These are phyloP conservation scores for Leishmania amazonensis DNA, from an alignment of 208 protist genomes.

Conservation along the genomic window DNA sequence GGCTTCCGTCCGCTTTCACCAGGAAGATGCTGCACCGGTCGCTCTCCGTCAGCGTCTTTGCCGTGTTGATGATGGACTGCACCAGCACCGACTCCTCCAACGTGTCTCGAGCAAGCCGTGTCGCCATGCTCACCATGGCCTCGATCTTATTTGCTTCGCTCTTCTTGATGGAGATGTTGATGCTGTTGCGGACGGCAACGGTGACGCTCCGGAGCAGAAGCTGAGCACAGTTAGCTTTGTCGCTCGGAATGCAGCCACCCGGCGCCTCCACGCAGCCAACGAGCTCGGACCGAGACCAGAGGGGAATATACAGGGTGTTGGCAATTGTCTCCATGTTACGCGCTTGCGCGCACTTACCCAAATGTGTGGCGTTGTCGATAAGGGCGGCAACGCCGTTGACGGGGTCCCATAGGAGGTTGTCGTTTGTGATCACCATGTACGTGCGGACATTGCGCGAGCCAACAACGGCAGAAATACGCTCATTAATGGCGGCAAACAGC, in stretches of 20 bases:
- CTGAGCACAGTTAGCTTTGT: neutral
- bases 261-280: constrained; percentile 71
- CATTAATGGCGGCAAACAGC: constrained; percentile 47
- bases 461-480: constrained; percentile 31
- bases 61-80: constrained; percentile 82
- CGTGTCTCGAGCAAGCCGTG: constrained; percentile 76
- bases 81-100: constrained; percentile 75
- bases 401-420: constrained; percentile 60
- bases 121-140: constrained; percentile 85
- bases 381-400: constrained; percentile 53
- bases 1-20: constrained; percentile 51
- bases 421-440: constrained; percentile 51
- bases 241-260: constrained; percentile 16
- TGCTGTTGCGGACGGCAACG: constrained; percentile 28
- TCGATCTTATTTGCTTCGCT: constrained; percentile 62
- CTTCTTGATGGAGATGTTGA: constrained; percentile 21
- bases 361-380: constrained; percentile 45
- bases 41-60: constrained; percentile 70
- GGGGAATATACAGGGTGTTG: constrained; percentile 67
- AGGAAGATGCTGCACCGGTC: constrained; percentile 77
- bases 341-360: constrained; percentile 48
- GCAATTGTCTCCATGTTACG: constrained; percentile 38
- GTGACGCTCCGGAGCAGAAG: constrained; percentile 38
- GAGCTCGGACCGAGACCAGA: constrained; percentile 38
- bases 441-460: constrained; percentile 32